Conservation (phyloP, 2,329 filamentous ascomycete species). For the Alternaria ethzedia region DNA sequence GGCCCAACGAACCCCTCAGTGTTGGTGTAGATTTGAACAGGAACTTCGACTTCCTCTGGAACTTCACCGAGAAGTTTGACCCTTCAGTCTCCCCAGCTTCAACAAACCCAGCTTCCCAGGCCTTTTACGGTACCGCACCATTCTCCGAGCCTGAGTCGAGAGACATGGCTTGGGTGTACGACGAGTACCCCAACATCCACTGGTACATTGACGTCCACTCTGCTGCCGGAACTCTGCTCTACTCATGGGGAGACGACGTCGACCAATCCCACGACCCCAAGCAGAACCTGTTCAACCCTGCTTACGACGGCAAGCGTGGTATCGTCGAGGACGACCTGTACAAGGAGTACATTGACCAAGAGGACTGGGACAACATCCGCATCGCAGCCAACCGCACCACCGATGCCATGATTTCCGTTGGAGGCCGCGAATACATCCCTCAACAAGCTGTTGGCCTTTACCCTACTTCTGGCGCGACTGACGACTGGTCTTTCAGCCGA, state of each 20-base stretch:
- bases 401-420: conserved; percentile 45
- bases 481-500: conserved; percentile 48
- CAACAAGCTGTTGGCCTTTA: conserved; percentile 48
- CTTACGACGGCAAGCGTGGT: conserved; percentile 61
- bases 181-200: conserved; percentile 57
- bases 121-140: conserved; percentile 59
- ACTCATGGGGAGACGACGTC: conserved; percentile 64
- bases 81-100: conserved; percentile 50
- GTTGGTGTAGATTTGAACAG: conserved; percentile 43
- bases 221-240: conserved; percentile 60
- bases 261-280: conserved; percentile 55
- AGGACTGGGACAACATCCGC: conserved; percentile 43
- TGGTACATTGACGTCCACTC: conserved; percentile 68
- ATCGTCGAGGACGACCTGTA: conserved; percentile 60
- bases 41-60: conserved; percentile 62
- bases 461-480: conserved; percentile 45
- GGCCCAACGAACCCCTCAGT: conserved; percentile 16
- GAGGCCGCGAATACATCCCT: conserved; percentile 40
- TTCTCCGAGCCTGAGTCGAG: conserved; percentile 65
- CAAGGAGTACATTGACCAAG: conserved; percentile 47
- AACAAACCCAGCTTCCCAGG: conserved; percentile 51
- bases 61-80: conserved; percentile 57
- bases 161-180: conserved; percentile 61
- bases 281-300: conserved; percentile 61
- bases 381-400: conserved; percentile 42